A percentile compares a stretch with the other conserved stretches of the same genome.
phyloP scores from a whole-genome alignment of 345 rosid species.

The Brassica carinata region DNA sequence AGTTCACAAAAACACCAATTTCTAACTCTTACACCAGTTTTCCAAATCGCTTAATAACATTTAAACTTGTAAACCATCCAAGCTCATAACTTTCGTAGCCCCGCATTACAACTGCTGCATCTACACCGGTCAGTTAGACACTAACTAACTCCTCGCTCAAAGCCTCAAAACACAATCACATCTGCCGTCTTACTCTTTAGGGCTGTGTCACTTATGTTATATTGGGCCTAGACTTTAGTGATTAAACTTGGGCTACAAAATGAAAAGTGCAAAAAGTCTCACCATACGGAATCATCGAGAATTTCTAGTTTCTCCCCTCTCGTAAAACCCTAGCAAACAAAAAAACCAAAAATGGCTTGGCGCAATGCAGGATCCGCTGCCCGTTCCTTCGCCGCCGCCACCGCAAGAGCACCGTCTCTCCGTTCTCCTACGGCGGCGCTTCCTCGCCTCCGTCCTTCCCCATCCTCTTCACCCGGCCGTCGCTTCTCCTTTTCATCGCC shows the following conservation, averaged over 20 bases:
- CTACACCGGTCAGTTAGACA: too few species aligned
- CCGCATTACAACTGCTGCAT: too few species aligned
- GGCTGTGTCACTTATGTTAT: neutral
- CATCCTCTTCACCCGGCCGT: constrained; percentile 54
- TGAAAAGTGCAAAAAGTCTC: neutral
- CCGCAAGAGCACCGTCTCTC: constrained; percentile 61
- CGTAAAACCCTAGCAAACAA: constrained; percentile 44
- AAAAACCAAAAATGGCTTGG: constrained; percentile 48
- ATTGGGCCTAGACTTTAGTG: neutral
- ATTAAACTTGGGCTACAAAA: neutral
- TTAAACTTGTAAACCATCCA: too few species aligned
- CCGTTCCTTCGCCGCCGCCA: constrained; percentile 47
- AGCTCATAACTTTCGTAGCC: too few species aligned
- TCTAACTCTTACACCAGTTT: too few species aligned
- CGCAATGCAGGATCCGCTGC: constrained; percentile 49
- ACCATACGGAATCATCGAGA: neutral
- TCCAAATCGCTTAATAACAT: too few species aligned
- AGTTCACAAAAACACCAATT: too few species aligned
- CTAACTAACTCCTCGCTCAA: too few species aligned
- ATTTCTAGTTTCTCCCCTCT: neutral
- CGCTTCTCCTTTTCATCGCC: constrained; percentile 62
- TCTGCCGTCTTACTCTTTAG: neutral
- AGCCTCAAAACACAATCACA: too few species aligned
- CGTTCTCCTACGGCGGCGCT: constrained; percentile 54
- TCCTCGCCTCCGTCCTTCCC: constrained; percentile 69